Evolutionary conservation across 352 stramenopile species (phyloP), one percentile per base, ranked within the genome.

Genomic region (Pythium plurisporium): DNA sequence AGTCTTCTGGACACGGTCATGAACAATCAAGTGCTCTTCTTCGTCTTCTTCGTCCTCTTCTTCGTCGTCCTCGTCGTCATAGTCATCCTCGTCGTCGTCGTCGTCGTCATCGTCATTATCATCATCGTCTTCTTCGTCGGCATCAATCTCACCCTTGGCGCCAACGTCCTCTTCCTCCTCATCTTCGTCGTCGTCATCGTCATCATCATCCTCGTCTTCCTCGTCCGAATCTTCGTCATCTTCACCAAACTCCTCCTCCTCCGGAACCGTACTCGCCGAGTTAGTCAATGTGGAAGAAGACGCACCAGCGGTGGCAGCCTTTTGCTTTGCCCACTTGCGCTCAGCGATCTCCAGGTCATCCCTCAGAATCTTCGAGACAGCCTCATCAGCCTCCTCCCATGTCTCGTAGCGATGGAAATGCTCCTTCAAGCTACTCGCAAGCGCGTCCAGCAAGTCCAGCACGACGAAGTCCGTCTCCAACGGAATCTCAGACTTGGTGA

Each of bases 401-500:
- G 61, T 83, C 31, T 87, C 78, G 49, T 79, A 85, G 27, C 75
- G 77, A 46, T 73, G 69, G 41, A 91, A 83, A 19, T 89, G 70
- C 17, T 94, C 84, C 51, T 84, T 86, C 19, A 90, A 30, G 34
- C 55, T 82, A 12, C 42, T 58, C 0, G 65, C 33, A 7, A 96
- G 67, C 33, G 81, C 62, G 20, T 96, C 84, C 45, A 91, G 87
- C 8, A 91, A 57, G 44, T 98, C 81, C 7, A 87, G 73, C 37
- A 96, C 79, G 31, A 92, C 74, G 70, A 96, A 98, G 50, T 97
- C 84, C 27, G 96, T 97, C 51, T 99, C 96, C 40, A 97, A 83
- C 1, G 96, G 96, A 14, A 99, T 81, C 33, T 95, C 86, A 5
- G 74, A 80, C 72, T 99, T 99, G 25, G 92, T 95, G 42, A 98